These are phyloP conservation scores for Leishmania aethiopica DNA, from an alignment of 208 protist genomes.

Conservation along the genomic window DNA sequence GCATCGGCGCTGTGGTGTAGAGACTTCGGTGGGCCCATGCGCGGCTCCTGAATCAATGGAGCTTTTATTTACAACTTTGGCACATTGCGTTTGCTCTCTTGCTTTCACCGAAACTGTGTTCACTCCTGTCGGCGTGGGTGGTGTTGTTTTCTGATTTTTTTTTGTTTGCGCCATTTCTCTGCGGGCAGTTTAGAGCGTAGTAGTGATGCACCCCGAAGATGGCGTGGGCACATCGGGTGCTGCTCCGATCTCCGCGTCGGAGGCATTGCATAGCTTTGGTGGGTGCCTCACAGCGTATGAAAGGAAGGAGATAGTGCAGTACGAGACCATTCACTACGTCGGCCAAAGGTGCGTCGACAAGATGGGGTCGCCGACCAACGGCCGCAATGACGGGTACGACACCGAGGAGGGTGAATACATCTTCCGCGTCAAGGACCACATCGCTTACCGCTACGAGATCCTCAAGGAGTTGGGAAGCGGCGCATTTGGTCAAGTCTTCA, in stretches of 20 bases:
- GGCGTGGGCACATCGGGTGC: background rate
- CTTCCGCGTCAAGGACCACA: slow-evolving; percentile 89
- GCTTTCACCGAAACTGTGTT: background rate
- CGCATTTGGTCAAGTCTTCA: slow-evolving; percentile 89
- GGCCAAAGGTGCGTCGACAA: slow-evolving; percentile 74
- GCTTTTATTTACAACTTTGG: slow-evolving; percentile 8
- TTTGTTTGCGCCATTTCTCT: slow-evolving; percentile 7
- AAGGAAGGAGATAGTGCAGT: slow-evolving; percentile 62
- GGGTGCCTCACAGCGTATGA: slow-evolving; percentile 62
- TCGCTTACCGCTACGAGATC: slow-evolving; percentile 93
- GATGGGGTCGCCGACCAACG: slow-evolving; percentile 47
- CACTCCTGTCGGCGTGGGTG: background rate
- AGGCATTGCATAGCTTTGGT: slow-evolving; percentile 33
- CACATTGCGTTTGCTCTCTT: slow-evolving; percentile 1
- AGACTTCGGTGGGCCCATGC: background rate
- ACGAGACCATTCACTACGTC: slow-evolving; percentile 58
- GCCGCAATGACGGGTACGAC: slow-evolving; percentile 92
- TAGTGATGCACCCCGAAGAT: background rate
- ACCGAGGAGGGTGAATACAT: slow-evolving; percentile 94
- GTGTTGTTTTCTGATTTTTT: slow-evolving; percentile 5
- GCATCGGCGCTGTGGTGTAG: background rate
- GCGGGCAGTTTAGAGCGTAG: background rate
- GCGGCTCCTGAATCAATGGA: background rate
- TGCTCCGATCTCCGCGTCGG: slow-evolving; percentile 17
- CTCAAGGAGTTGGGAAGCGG: slow-evolving; percentile 72